Conservation (phyloP, 78 protist genomes). For the Cavenderia fasciculata region DNA sequence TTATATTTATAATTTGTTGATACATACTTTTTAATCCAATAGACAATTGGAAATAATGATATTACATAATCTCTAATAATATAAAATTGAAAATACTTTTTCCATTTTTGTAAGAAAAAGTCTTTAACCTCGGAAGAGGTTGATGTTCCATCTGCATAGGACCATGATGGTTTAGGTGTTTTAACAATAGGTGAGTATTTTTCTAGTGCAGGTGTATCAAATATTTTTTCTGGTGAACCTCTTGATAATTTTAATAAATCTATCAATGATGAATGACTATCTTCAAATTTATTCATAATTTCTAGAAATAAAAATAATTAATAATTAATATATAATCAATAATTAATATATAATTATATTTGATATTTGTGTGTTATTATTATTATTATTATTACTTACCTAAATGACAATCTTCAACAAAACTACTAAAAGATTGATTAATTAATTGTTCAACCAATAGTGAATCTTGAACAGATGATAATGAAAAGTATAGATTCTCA, state of each 20-base stretch:
- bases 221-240: neutral
- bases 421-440: neutral
- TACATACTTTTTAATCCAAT: conserved; percentile 2
- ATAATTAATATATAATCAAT: too few relatives aligned
- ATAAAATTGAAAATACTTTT: too few relatives aligned
- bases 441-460: neutral
- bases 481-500: neutral
- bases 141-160: too few relatives aligned
- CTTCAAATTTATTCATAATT: neutral
- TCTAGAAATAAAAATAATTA: neutral
- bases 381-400: neutral
- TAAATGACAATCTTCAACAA: conserved; percentile 7
- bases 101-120: too few relatives aligned
- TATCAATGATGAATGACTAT: neutral
- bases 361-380: too few relatives aligned
- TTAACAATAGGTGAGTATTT: neutral
- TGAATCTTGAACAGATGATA: conserved; percentile 12
- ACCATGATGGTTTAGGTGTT: too few relatives aligned
- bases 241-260: neutral
- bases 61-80: too few relatives aligned
- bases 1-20: neutral
- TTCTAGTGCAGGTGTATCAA: neutral
- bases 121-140: too few relatives aligned
- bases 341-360: too few relatives aligned
- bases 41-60: neutral